A percentile compares a stretch with the other conserved stretches of the same genome.
These are phyloP conservation scores for Fomitopsis pinicola DNA, from an alignment of 1,284 basidiomycete genomes.

Conservation along the genomic window DNA sequence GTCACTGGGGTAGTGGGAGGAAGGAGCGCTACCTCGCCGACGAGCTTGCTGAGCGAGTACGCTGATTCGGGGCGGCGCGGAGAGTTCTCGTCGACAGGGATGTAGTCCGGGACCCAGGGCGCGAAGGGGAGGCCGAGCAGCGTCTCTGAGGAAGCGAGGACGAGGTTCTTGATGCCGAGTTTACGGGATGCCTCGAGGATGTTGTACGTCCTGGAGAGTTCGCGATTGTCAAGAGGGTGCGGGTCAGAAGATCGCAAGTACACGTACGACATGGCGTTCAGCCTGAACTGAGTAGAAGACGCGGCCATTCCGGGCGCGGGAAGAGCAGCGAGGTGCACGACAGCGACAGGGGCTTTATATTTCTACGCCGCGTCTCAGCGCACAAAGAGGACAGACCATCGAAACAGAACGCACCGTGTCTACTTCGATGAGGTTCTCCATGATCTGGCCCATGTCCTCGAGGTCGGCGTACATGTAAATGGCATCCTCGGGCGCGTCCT, in stretches of 20 bases:
- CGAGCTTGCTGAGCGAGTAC: constrained; percentile 10
- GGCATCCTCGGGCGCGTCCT: neutral
- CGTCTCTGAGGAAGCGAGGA: constrained; percentile 10
- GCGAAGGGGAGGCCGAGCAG: constrained; percentile 7
- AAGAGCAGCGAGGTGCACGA: constrained; percentile 8
- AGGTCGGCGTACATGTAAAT: constrained; percentile 6
- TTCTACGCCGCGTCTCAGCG: neutral
- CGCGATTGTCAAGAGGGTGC: neutral
- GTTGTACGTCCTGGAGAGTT: constrained; percentile 6
- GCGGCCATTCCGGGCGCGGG: constrained; percentile 7
- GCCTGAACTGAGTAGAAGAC: constrained; percentile 5
- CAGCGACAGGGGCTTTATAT: constrained; percentile 5
- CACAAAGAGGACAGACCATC: too few relatives aligned
- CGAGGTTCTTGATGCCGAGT: constrained; percentile 10
- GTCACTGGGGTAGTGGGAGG: neutral
- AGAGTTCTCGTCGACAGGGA: constrained; percentile 10
- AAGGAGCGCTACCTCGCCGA: constrained; percentile 3
- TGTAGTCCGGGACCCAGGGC: constrained; percentile 8
- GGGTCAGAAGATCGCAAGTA: neutral
- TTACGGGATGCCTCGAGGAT: constrained; percentile 10
- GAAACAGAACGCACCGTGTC: constrained; percentile 1
- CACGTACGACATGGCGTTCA: constrained; percentile 7
- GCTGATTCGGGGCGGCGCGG: constrained; percentile 8
- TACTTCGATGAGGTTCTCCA: constrained; percentile 9
- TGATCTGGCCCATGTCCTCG: constrained; percentile 9